These are phyloP conservation scores for Helenozyma rhizophorensis DNA, from an alignment of 805 yeast species.

Conservation along the genomic window DNA sequence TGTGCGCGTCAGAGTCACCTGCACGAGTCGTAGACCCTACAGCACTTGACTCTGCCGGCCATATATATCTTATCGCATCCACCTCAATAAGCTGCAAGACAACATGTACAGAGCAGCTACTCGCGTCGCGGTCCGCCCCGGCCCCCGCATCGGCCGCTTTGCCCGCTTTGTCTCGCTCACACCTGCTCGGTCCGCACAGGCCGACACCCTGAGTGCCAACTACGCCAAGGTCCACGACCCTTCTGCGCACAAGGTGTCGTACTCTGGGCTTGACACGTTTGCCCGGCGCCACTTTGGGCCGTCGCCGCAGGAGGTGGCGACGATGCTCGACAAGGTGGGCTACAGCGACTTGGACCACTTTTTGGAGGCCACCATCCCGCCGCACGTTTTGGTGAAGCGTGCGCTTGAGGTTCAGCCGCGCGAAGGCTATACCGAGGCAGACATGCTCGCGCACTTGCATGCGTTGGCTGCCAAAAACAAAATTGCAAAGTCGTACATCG, in stretches of 20 bases:
- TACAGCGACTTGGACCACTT: constrained; percentile 66
- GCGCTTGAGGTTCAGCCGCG: constrained; percentile 62
- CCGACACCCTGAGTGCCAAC: constrained; percentile 53
- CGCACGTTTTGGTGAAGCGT: constrained; percentile 65
- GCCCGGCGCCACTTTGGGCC: constrained; percentile 91
- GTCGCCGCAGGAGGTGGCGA: constrained; percentile 51
- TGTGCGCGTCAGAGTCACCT: too few species aligned
- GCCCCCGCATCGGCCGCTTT: too few species aligned
- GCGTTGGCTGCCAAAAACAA: constrained; percentile 73
- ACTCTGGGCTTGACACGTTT: constrained; percentile 66
- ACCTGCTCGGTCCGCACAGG: too few species aligned
- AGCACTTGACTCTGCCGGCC: too few species aligned
- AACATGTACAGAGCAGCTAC: too few species aligned
- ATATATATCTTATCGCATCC: too few species aligned
- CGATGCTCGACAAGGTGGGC: constrained; percentile 66
- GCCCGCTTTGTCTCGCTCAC: too few species aligned
- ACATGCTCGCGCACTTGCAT: constrained; percentile 66
- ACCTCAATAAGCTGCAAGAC: too few species aligned
- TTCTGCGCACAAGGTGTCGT: constrained; percentile 15
- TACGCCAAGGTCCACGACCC: constrained; percentile 48
- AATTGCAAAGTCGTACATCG: constrained; percentile 72
- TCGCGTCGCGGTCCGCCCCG: too few species aligned
- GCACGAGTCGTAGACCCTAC: too few species aligned
- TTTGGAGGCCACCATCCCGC: constrained; percentile 70
- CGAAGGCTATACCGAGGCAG: constrained; percentile 75